Conservation (phyloP, 148 eudicot genomes). For the Amaranthus hypochondriacus region DNA sequence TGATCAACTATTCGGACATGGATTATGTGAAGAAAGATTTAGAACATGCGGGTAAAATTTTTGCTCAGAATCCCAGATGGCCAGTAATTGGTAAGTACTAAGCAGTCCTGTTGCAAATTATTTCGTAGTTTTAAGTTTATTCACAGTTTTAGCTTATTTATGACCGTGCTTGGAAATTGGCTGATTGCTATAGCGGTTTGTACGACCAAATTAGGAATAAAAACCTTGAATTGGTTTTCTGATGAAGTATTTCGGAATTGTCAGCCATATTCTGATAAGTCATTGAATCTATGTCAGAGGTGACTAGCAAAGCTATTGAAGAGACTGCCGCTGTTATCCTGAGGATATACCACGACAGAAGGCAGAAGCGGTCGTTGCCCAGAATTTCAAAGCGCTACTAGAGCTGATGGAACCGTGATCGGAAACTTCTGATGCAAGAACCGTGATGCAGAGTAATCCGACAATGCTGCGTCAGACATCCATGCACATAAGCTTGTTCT, state of each 20-base stretch:
- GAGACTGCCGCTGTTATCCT: slow-evolving; percentile 86
- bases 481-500: neutral
- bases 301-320: slow-evolving; percentile 90
- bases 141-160: neutral
- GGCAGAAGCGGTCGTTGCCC: slow-evolving; percentile 71
- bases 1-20: slow-evolving; percentile 67
- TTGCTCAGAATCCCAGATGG: slow-evolving; percentile 78
- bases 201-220: neutral
- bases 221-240: neutral
- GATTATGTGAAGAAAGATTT: slow-evolving; percentile 65
- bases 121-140: neutral
- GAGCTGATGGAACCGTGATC: slow-evolving; percentile 6
- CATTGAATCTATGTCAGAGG: slow-evolving; percentile 46
- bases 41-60: slow-evolving; percentile 60
- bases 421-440: neutral
- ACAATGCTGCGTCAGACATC: neutral
- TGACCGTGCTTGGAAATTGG: neutral
- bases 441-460: neutral
- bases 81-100: slow-evolving; percentile 77
- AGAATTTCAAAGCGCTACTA: slow-evolving; percentile 88
- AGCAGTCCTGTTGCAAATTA: neutral
- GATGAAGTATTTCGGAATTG: neutral
- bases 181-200: neutral
- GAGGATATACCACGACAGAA: slow-evolving; percentile 77
- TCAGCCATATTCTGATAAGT: neutral